phyloP scores from a whole-genome alignment of 169 alveolate genomes.

The Eimeria sp. region DNA sequence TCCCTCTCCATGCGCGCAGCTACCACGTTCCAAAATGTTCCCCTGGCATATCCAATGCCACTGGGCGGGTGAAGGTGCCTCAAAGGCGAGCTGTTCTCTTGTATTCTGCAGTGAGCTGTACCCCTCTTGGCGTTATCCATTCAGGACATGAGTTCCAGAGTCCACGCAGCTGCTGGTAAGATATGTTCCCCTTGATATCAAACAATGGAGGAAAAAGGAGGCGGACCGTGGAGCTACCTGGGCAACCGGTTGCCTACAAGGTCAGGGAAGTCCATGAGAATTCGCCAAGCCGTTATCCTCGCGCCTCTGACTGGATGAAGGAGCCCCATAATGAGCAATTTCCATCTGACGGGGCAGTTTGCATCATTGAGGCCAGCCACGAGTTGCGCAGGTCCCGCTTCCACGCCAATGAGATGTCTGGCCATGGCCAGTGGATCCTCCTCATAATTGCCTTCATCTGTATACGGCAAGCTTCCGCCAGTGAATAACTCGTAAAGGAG shows the following conservation, averaged over 20 bases:
- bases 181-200: neutral
- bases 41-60: neutral
- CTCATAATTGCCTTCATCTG: neutral
- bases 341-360: neutral
- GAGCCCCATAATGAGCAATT: neutral
- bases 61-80: neutral
- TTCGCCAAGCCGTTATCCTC: neutral
- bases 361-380: neutral
- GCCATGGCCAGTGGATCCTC: neutral
- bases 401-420: neutral
- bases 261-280: slow-evolving; percentile 5
- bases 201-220: neutral
- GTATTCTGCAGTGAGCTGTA: no score
- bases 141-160: no score
- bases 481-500: slow-evolving; percentile 25
- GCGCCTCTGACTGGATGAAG: neutral
- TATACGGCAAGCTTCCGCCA: neutral
- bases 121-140: no score
- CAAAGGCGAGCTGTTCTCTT: neutral
- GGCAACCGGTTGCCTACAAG: neutral
- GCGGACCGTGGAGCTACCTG: neutral
- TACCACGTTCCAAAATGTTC: neutral
- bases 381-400: neutral
- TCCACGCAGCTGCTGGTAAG: no score
- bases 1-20: neutral